Base-by-base conservation (phyloP, 2,329 filamentous ascomycete species). In the Penicillium palitans region DNA sequence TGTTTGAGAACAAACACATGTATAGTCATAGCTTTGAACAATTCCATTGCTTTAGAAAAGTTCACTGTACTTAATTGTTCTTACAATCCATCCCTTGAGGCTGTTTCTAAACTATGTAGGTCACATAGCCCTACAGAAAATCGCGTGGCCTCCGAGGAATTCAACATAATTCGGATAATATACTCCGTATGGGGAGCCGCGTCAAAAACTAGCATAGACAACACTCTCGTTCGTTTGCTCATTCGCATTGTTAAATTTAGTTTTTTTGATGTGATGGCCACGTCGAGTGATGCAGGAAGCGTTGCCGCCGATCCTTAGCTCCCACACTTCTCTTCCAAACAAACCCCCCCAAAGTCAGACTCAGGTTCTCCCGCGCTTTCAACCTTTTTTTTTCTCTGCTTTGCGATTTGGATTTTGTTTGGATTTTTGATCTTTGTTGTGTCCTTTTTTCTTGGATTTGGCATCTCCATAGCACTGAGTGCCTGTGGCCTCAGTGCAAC, bases 401-500 rank as follows among this genome's bases (percentile, higher is more conserved):
- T 53, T 55, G 37, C n/a, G 47, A 27, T 44, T 47, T 55, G 33
- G 17, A 19, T 40, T 52, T 19, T 47, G 31, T 55, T 52, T 52
- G 44, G 17, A 29, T 50, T 37, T 29, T 33, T 52, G 8, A 5
- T 31, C 6, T 21, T 48, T 41, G 51, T 47, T 49, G 39, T 51
- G 29, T 49, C 39, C 45, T 42, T 27, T 45, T 44, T 27, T 17
- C 31, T 47, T 25, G 15, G 29, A 46, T 46, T 51, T 56, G 44
- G 52, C 52, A 46, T 46, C 48, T 49, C 46, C 55, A 58, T 19
- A 68, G 71, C 68, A 69, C 70, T 72, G 70, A 67, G 59, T 59
- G 67, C 64, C 66, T 60, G 60, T 62, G 58, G 66, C 69, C 70
- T 70, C 71, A 67, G 71, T 72, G 71, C 70, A 66, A 53, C 58